Evolutionary conservation across 2,329 filamentous ascomycete species (phyloP), one percentile per base, ranked within the genome.

Genomic region (Fusarium palustre): DNA sequence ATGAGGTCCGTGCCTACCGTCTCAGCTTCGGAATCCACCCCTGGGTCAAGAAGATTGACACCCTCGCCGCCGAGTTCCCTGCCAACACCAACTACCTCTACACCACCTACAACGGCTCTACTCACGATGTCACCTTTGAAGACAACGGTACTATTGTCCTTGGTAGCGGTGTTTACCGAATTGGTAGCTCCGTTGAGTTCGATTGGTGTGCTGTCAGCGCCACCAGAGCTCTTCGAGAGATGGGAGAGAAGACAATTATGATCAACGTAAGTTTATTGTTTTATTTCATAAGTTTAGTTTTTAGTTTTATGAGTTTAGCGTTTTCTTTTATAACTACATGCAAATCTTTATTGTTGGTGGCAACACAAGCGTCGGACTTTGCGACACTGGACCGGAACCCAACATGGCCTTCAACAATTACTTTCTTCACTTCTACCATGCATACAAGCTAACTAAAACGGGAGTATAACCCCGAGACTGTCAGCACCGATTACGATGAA

Each of bases 41-140:
- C 9, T 99, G 93, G 88, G 96, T 99, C 60, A 99, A 98, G 90
- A 97, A 91, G 86, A 98, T 99, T 75, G 96, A 99, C 77, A 99
- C 96, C 22, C 87, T 99, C 64, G 96, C 96, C 73, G 96, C 96
- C 42, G 96, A 99, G 81, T 97, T 97, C 85, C 94, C 94, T 33
- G 94, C 94, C 42, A 87, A 96, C 71, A 97, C 94, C 64, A 97
- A 97, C 86, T 97, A 97, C 81, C 88, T 97, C 28, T 97, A 97
- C 84, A 98, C 95, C 5, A 98, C 96, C 31, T 99, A 99, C 85
- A 98, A 99, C 78, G 96, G 94, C 59, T 92, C 92, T 18, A 91
- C 92, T 18, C 95, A 98, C 82, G 96, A 98, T 80, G 92, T 98
- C 49, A 91, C 88, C 16, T 98, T 99, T 71, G 91, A 97, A 71